Evolutionary conservation across 108 stramenopile species (phyloP), one percentile per base, ranked within the genome.

Genomic region (Cyclostephanos tholiformis): DNA sequence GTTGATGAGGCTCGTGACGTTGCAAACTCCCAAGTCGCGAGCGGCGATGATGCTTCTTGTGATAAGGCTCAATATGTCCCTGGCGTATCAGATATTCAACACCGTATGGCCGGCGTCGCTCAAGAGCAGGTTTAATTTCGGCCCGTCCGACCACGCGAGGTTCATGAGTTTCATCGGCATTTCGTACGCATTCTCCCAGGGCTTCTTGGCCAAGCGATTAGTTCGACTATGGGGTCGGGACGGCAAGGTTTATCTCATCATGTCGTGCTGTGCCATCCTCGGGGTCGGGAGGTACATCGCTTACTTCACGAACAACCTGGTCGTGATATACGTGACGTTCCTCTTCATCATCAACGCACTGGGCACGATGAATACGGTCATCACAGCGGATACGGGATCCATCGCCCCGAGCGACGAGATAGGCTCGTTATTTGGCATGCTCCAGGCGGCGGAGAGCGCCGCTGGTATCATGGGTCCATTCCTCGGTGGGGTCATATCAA

Each of bases 141-240:
- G 92, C 3, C 91, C 91, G 16, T 65, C 61, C 11, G 86, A 94
- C 11, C 90, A 94, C 65, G 91, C 91, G 10, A 74, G 50, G 19
- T 92, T 92, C 82, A 93, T 94, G 85, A 76, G 80, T 26, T 91
- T 91, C 50, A 85, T 96, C 43, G 93, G 92, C 16, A 74, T 96
- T 9, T 70, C 76, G 14, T 96, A 89, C 81, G 91, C 95, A 0
- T 44, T 94, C 46, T 85, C 89, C 6, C 95, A 96, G 78, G 92
- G 95, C 22, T 82, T 91, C 36, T 32, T 90, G 2, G 89, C 95
- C 51, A 92, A 91, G 68, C 67, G 69, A 8, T 36, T 88, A 10
- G 71, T 91, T 4, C 65, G 82, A 39, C 30, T 60, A 3, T 77
- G 83, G 58, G 90, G 85, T 25, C 32, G 35, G 10, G 63, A 77